A percentile compares a stretch with the other conserved stretches of the same genome.
phyloP scores from a whole-genome alignment of 2,329 filamentous ascomycete genomes.

The Colletotrichum eleusines region DNA sequence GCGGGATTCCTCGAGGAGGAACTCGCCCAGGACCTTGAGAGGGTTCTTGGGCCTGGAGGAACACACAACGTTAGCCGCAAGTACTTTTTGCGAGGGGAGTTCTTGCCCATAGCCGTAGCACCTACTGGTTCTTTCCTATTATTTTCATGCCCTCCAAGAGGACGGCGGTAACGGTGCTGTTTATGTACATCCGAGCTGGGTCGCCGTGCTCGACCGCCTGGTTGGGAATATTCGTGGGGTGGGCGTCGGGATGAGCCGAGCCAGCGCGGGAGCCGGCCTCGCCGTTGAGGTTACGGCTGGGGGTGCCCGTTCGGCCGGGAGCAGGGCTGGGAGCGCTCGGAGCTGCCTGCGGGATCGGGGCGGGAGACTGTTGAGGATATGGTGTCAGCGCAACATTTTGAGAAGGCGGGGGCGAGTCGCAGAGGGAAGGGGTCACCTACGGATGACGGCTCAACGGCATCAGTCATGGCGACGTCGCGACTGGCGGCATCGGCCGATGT shows the following conservation, averaged over 20 bases:
- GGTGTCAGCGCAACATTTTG: conserved; percentile 8
- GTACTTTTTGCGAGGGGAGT: background rate
- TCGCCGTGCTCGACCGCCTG: conserved; percentile 75
- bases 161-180: conserved; percentile 75
- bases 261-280: conserved; percentile 64
- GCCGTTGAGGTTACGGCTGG: conserved; percentile 51
- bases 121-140: conserved; percentile 78
- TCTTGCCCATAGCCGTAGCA: conserved; percentile 7
- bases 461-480: conserved; percentile 58
- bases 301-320: conserved; percentile 62
- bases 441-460: conserved; percentile 56
- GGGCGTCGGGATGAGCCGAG: conserved; percentile 67
- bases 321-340: conserved; percentile 55
- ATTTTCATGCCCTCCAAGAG: conserved; percentile 82
- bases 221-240: conserved; percentile 64
- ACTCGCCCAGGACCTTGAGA: conserved; percentile 77
- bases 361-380: conserved; percentile 52
- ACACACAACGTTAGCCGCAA: conserved; percentile 6
- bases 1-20: conserved; percentile 72
- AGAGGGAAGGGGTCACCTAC: conserved; percentile 50
- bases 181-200: conserved; percentile 77
- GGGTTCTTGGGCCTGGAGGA: conserved; percentile 72
- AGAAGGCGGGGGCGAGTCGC: too few species aligned
- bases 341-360: conserved; percentile 49
- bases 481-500: conserved; percentile 19